phyloP scores from a whole-genome alignment of 805 yeast species.

The Starmerella khaoyaiensis region DNA sequence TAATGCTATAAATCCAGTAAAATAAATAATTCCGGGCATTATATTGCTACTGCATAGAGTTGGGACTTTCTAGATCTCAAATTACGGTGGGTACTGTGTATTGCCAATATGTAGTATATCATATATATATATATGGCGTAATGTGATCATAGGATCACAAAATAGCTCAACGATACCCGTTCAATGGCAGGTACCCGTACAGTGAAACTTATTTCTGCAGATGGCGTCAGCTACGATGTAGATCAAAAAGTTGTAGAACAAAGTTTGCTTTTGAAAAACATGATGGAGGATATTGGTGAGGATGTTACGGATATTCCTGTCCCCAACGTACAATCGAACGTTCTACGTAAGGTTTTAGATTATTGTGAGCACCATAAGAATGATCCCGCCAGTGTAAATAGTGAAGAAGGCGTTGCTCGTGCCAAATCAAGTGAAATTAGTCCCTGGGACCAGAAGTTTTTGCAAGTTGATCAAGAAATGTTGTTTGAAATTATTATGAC shows the following conservation, averaged over 20 bases:
- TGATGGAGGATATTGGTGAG: conserved; percentile 61
- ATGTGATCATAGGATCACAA: not conserved
- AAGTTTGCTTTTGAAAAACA: conserved; percentile 70
- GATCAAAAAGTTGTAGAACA: conserved; percentile 65
- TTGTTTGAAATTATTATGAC: conserved; percentile 37
- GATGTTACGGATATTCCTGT: conserved; percentile 67
- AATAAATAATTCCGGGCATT: too few relatives aligned
- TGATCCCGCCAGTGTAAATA: conserved; percentile 58
- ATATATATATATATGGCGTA: not conserved
- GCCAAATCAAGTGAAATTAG: conserved; percentile 77
- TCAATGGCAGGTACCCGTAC: conserved; percentile 5
- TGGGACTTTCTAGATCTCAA: not conserved
- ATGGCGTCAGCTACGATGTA: conserved; percentile 22
- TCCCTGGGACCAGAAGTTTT: conserved; percentile 90
- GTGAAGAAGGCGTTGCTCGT: conserved; percentile 42
- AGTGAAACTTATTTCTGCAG: conserved; percentile 18
- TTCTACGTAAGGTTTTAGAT: conserved; percentile 79
- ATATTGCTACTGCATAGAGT: too few relatives aligned
- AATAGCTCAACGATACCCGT: not conserved
- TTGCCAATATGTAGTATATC: not conserved
- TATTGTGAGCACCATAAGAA: conserved; percentile 90
- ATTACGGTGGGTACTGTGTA: not conserved
- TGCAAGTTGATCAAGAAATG: conserved; percentile 72
- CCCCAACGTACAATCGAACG: conserved; percentile 57
- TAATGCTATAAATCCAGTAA: too few relatives aligned